Evolutionary conservation across 441 rosid genomes (phyloP), one percentile per base, ranked within the genome.

Genomic region (Euphorbia corollata): DNA sequence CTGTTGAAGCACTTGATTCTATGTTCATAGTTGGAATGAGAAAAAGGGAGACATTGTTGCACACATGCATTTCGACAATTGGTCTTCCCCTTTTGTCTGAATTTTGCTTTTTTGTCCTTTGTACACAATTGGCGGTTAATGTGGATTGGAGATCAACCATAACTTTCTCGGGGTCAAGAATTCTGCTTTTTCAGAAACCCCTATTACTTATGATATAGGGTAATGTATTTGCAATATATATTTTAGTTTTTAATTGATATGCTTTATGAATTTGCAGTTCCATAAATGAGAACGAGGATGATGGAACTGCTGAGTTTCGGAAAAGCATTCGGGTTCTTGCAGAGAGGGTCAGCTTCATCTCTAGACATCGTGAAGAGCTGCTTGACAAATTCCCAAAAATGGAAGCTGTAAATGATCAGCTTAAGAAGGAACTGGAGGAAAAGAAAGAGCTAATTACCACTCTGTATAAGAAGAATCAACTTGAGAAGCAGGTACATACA

Each of bases 381-480:
- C 85, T 84, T 56, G 96, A 86, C 68, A 95, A 89, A 83, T 80
- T 60, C 71, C 81, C 80, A 11, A 86, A 85, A 60, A 76, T 84
- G 64, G 97, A 95, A 82, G 82, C 82, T 67, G 78, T 83, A 60
- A 85, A 88, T 65, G 96, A 88, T 71, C 86, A 81, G 78, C 86
- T 92, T 56, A 82, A 71, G 77, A 89, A 86, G 82, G 96, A 92
- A 41, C 59, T 92, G 72, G 90, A 86, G 69, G 96, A 84, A 64
- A 92, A 90, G 84, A 82, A 83, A 70, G 92, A 90, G 75, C 82
- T 84, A 68, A 82, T 84, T 64, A 82, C 86, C 76, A 85, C 88
- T 20, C 62, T 90, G 68, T 90, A 83, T 71, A 74, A 87, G 30
- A 95, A 95, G 80, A 97, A 85, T 79, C 98, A 90, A 78, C 88